Evolutionary conservation across 768 basidiomycete species (phyloP).

Genomic region (Neoboletus subvelutipes): DNA sequence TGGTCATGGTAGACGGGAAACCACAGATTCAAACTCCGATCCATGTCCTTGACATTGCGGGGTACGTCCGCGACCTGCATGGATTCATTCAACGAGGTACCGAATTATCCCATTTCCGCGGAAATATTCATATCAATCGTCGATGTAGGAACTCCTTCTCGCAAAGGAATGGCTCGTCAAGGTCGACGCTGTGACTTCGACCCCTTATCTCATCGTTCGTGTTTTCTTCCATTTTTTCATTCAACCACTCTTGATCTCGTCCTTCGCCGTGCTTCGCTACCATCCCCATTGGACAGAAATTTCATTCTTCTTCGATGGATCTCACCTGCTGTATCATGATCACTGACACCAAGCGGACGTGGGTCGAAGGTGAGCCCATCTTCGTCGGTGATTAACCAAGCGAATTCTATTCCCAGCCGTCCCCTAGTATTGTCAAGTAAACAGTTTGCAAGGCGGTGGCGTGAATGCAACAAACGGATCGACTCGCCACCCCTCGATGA

Average conservation of each 20-base stretch:
- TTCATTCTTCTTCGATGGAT: slow-evolving; percentile 53
- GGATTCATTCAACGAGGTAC: slow-evolving; percentile 50
- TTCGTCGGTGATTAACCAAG: slow-evolving; percentile 23
- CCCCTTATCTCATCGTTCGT: slow-evolving; percentile 73
- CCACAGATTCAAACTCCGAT: slow-evolving; percentile 27
- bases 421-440: slow-evolving; percentile 51
- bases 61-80: slow-evolving; percentile 28
- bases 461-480: slow-evolving; percentile 47
- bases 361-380: slow-evolving; percentile 62
- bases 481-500: slow-evolving; percentile 30
- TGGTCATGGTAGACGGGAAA: slow-evolving; percentile 11
- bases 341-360: slow-evolving; percentile 73
- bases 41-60: not conserved
- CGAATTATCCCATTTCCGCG: not conserved
- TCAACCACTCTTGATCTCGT: slow-evolving; percentile 7
- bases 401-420: slow-evolving; percentile 14
- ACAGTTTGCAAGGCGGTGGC: slow-evolving; percentile 70
- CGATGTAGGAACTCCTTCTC: slow-evolving; percentile 53
- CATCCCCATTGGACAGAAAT: slow-evolving; percentile 50
- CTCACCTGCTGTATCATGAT: slow-evolving; percentile 59
- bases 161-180: slow-evolving; percentile 76
- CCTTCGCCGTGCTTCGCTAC: slow-evolving; percentile 8
- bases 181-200: slow-evolving; percentile 55
- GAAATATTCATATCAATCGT: not conserved
- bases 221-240: slow-evolving; percentile 6